These are phyloP conservation scores for Didymella segeticola DNA, from an alignment of 2,329 filamentous ascomycete genomes.

Conservation along the genomic window DNA sequence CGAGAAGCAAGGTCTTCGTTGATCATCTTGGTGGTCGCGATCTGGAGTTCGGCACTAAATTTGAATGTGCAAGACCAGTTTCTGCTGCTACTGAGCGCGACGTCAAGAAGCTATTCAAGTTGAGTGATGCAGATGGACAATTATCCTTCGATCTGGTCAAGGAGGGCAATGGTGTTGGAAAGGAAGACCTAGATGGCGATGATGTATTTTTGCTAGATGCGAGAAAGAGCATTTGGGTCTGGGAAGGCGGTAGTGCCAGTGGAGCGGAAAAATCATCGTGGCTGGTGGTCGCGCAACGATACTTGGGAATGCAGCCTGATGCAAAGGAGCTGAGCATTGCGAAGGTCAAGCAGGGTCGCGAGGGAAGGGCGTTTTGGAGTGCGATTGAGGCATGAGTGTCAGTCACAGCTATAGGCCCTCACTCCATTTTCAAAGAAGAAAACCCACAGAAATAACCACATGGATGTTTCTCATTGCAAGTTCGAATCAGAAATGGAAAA, in stretches of 20 bases:
- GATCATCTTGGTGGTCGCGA: conserved; percentile 50
- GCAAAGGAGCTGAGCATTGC: conserved; percentile 58
- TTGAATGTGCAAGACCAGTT: conserved; percentile 55
- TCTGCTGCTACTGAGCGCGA: conserved; percentile 28
- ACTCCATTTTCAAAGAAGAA: no score
- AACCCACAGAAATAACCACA: no score
- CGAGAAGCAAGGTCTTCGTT: conserved; percentile 62
- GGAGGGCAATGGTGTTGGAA: conserved; percentile 57
- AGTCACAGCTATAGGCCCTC: neutral
- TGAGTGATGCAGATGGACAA: conserved; percentile 67
- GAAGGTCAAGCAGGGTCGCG: conserved; percentile 64
- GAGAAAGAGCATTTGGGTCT: conserved; percentile 68
- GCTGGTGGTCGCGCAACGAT: conserved; percentile 65
- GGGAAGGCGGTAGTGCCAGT: conserved; percentile 68
- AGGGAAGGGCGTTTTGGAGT: conserved; percentile 61
- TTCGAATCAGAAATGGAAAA: no score
- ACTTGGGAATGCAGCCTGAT: conserved; percentile 55
- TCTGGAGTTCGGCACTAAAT: conserved; percentile 55
- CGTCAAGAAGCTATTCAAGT: conserved; percentile 62
- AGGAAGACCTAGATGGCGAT: conserved; percentile 61
- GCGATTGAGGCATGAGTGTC: conserved; percentile 49
- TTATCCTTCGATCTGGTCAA: conserved; percentile 66
- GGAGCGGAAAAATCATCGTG: conserved; percentile 65
- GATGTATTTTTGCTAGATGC: conserved; percentile 70
- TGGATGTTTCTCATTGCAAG: no score